Base-by-base conservation (phyloP, 2,329 filamentous ascomycete genomes). In the Ceratocystis harringtonii region DNA sequence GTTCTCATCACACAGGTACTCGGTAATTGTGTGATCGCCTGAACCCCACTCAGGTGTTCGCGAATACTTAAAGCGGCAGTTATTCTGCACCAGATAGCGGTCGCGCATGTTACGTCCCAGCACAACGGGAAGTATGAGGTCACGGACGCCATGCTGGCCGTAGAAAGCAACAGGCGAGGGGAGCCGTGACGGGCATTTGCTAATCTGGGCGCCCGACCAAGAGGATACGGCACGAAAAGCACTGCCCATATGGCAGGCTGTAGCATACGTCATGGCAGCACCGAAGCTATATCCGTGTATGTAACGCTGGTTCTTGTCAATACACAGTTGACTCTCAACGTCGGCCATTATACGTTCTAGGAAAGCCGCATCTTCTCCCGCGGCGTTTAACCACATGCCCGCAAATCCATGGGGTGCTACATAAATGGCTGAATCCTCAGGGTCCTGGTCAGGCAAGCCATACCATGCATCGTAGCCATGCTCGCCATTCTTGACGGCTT, bases 251-350 rank as follows among this genome's bases (percentile, higher is more conserved):
- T 75, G 72, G 68, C 76, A 79, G 2, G 76, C 76, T 17, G 78
- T 68, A 3, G 74, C 71, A 68, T 74, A 76, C 0, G 73, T 73
- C 74, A 79, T 78, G 64, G 74, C 73, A 15, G 72, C 76, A 44
- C 77, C 77, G 69, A 75, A 78, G 68, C 74, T 76, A 70, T 76
- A 78, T 45, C 76, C 77, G 1, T 76, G 76, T 30, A 76, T 72
- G 70, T 78, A 79, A 65, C 75, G 72, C 63, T 74, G 72, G 55
- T 70, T 71, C 66, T 75, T 71, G 66, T 80, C 73, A 32, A 79
- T 70, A 67, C 78, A 79, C 50, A 79, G 74, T 30, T 74, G 72
- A 5, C 70, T 68, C 67, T 77, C 73, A 36, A 78, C 70, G 8
- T 70, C 71, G 32, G 72, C 70, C 44, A 78, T 68, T 63, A 79